phyloP scores from a whole-genome alignment of 257 asterid species.

The Fraxinus pennsylvanica region DNA sequence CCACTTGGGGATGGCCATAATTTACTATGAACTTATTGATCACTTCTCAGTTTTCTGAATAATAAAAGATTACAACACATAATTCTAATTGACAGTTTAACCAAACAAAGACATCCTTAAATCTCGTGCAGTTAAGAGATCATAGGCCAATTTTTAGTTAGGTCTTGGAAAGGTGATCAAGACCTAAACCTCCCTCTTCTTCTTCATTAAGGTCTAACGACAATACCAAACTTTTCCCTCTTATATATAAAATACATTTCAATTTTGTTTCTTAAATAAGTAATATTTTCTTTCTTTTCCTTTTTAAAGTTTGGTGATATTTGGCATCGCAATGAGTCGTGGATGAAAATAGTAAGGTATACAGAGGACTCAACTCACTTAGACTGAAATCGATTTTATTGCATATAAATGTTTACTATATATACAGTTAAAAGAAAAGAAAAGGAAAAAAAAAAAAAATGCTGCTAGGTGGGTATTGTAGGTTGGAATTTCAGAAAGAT shows the following conservation, averaged over 20 bases:
- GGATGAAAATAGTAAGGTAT: too few species aligned
- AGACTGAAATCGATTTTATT: neutral
- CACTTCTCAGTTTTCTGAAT: too few species aligned
- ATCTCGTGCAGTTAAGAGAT: constrained; percentile 12
- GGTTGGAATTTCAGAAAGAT: constrained; percentile 52
- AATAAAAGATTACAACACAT: too few species aligned
- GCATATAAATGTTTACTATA: too few species aligned
- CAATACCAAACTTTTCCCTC: constrained; percentile 35
- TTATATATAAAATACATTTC: neutral
- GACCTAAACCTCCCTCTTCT: constrained; percentile 37
- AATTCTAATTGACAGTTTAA: neutral
- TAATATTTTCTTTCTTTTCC: too few species aligned
- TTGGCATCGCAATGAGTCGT: too few species aligned
- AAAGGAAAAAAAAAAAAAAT: too few species aligned
- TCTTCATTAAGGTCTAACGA: constrained; percentile 37
- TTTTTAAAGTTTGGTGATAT: too few species aligned
- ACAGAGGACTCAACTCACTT: too few species aligned
- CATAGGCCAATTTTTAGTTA: constrained; percentile 25
- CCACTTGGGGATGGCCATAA: too few species aligned
- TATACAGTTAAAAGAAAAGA: too few species aligned
- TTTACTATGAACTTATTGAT: too few species aligned
- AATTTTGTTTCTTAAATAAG: neutral
- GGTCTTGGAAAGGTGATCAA: constrained; percentile 41
- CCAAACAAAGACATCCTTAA: neutral
- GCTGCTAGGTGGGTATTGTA: constrained; percentile 52